Conservation (phyloP, 31 red algal species). For the Odonthalia washingtoniensis region DNA sequence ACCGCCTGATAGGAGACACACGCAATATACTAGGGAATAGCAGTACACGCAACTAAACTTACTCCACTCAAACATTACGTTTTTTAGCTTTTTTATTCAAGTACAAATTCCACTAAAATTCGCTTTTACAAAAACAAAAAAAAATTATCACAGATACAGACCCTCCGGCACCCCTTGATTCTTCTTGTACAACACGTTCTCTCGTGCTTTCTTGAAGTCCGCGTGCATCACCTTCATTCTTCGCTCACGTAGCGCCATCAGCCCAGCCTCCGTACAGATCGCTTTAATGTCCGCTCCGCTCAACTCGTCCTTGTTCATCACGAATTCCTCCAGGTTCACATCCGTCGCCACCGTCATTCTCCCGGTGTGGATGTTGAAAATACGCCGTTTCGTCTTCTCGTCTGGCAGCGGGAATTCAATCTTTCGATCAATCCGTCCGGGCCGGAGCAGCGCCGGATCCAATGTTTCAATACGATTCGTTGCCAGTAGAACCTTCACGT, state of each 20-base stretch:
- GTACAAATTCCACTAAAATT: too few species aligned
- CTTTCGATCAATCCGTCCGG: conserved; percentile 99
- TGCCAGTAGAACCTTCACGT: conserved; percentile 98
- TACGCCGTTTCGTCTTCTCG: conserved; percentile 95
- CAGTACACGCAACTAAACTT: too few species aligned
- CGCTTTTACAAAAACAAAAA: too few species aligned
- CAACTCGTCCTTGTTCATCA: conserved; percentile 90
- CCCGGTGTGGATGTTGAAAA: conserved; percentile 96
- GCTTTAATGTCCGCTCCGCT: conserved; percentile 97
- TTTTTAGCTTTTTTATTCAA: too few species aligned
- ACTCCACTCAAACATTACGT: too few species aligned
- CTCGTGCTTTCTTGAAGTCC: conserved; percentile 92
- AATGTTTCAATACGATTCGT: conserved; percentile 96
- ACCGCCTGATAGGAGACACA: too few species aligned
- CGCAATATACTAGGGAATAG: too few species aligned
- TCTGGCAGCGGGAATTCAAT: conserved; percentile 99
- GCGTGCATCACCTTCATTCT: conserved; percentile 91
- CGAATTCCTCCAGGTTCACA: conserved; percentile 94
- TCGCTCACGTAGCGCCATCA: conserved; percentile 95
- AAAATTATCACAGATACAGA: conserved; percentile 69
- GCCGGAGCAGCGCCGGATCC: conserved; percentile 95
- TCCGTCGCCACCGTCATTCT: conserved; percentile 92
- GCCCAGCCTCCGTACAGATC: conserved; percentile 96
- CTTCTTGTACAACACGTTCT: conserved; percentile 92
- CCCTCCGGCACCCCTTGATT: conserved; percentile 92